Evolutionary conservation across 2,329 filamentous ascomycete species (phyloP), one percentile per base, ranked within the genome.

Genomic region (Coleophoma eucalyptorum): DNA sequence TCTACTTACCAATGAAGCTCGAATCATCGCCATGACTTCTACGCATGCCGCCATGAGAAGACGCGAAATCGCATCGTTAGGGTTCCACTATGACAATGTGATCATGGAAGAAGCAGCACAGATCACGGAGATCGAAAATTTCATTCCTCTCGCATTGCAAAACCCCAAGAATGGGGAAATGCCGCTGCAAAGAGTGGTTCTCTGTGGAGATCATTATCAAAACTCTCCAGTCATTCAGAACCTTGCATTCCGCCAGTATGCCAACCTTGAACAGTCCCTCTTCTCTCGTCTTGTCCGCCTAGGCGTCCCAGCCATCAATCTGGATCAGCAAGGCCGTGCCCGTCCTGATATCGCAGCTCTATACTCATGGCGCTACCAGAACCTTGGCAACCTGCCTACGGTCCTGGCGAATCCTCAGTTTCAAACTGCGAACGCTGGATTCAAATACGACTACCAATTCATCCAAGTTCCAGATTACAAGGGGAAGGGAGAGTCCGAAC

Each of bases 51-150:
- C 94, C 1, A 99, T 99, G 80, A 84, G 91, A 54, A 80, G 93
- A 55, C 84, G 90, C 56, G 93, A 97, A 62, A 97, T 99, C 61
- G 87, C 90, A 1, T 79, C 82, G 15, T 79, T 97, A n/a, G 92
- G 92, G 15, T 99, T 99, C 71, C 90, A 90, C 60, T 99, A 99
- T 63, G 92, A 97, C 73, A 99, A 96, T 57, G 88, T 99, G 12
- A 80, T 99, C 48, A 97, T 99, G 89, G 94, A 99, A 73, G 94
- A 99, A 76, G 93, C 94, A 5, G 94, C 94, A 12, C 94, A 99
- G 65, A 93, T 99, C 64, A 99, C 93, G 0, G 94, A 99, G 68
- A 89, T 97, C 43, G 94, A 99, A 67, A 96, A 90, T 57, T 97
- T 99, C 70, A 90, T 99, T 56, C 94, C 94, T 0, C 77, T 96